These are phyloP conservation scores for Bremia lactucae DNA, from an alignment of 352 stramenopile species.

Conservation along the genomic window DNA sequence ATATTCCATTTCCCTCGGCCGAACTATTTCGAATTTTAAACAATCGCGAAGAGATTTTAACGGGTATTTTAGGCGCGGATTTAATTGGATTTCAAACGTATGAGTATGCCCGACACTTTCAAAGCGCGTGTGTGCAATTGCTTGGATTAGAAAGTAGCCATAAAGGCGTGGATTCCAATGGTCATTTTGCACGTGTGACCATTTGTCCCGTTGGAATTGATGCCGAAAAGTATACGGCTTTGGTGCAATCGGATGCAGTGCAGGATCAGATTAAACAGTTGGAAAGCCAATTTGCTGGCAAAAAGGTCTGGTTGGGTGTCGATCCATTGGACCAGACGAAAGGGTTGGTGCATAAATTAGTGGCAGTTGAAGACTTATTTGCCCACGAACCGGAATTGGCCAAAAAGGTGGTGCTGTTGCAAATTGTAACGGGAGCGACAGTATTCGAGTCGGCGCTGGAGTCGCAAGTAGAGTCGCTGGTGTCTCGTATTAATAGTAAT, in stretches of 20 bases:
- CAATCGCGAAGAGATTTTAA: constrained; percentile 80
- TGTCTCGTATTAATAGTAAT: constrained; percentile 88
- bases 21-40: constrained; percentile 86
- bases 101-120: constrained; percentile 85
- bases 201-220: constrained; percentile 85
- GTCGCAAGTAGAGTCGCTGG: constrained; percentile 81
- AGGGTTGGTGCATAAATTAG: constrained; percentile 85
- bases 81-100: constrained; percentile 89
- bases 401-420: constrained; percentile 90
- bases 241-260: constrained; percentile 49
- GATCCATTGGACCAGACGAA: constrained; percentile 84
- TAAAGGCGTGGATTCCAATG: constrained; percentile 82
- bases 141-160: constrained; percentile 81
- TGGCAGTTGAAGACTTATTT: constrained; percentile 84
- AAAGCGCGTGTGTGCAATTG: constrained; percentile 78
- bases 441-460: constrained; percentile 58
- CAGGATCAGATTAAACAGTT: constrained; percentile 57
- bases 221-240: constrained; percentile 61
- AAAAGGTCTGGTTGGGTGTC: constrained; percentile 78
- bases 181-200: constrained; percentile 81
- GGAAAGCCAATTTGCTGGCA: constrained; percentile 58
- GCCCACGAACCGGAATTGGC: constrained; percentile 81
- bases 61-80: constrained; percentile 78
- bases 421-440: constrained; percentile 75
- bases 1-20: constrained; percentile 85